Percentiles rank a stretch among this genome's conserved stretches.
Conservation (phyloP, 2,329 filamentous ascomycete genomes). For the Diplodia mutila region DNA sequence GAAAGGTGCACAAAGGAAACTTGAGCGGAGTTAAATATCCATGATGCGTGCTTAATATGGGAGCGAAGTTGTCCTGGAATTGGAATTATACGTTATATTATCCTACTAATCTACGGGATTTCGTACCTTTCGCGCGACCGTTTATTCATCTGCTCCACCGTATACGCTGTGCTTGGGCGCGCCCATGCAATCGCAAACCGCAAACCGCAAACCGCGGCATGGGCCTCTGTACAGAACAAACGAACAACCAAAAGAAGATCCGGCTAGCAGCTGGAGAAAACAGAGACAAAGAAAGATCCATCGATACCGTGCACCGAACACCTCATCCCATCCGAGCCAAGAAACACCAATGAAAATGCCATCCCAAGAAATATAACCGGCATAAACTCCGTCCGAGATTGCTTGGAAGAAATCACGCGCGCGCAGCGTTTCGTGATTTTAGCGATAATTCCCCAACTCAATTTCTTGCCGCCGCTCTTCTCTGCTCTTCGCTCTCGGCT, state of each 20-base stretch:
- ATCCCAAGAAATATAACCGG: background rate
- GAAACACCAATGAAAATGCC: conserved; percentile 12
- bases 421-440: background rate
- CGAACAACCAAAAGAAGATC: background rate
- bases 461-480: conserved; percentile 48
- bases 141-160: background rate
- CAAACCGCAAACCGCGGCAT: background rate
- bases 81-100: conserved; percentile 19
- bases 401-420: background rate
- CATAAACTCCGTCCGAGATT: conserved; percentile 12
- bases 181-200: background rate
- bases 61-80: background rate
- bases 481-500: conserved; percentile 38
- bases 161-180: background rate
- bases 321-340: conserved; percentile 7
- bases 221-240: conserved; percentile 10
- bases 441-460: conserved; percentile 37
- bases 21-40: background rate
- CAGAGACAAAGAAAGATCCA: background rate
- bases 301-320: conserved; percentile 1
- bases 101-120: conserved; percentile 2
- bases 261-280: background rate
- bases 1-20: background rate
- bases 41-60: background rate
- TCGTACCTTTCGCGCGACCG: background rate